A percentile compares a stretch with the other conserved stretches of the same genome.
Conservation (phyloP, 108 stramenopile genomes). For the Pelagomonas calceolata region DNA sequence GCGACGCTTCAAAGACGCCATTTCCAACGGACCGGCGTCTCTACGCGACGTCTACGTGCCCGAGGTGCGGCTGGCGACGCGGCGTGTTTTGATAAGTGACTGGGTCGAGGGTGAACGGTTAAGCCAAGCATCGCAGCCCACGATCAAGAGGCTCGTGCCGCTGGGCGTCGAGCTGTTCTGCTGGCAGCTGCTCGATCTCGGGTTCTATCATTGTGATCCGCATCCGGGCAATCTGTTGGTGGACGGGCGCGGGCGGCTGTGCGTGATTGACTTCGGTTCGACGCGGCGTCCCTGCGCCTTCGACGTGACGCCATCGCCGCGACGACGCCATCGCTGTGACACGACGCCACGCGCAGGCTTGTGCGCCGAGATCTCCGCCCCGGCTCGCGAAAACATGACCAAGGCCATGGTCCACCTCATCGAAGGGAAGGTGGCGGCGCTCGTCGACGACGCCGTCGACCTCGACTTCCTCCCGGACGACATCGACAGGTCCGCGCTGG, state of each 20-base stretch:
- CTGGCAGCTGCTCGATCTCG: slow-evolving; percentile 70
- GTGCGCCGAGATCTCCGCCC: slow-evolving; percentile 50
- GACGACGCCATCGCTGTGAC: too few relatives aligned
- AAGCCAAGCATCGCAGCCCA: slow-evolving; percentile 39
- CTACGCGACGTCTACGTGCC: slow-evolving; percentile 31
- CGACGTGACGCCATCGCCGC: too few relatives aligned
- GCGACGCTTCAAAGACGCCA: neutral
- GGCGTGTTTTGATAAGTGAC: slow-evolving; percentile 34
- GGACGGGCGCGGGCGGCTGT: slow-evolving; percentile 16
- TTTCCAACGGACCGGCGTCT: neutral
- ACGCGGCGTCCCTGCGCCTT: too few relatives aligned
- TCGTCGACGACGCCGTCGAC: slow-evolving; percentile 62
- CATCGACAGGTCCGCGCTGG: slow-evolving; percentile 58
- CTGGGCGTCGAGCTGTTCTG: slow-evolving; percentile 72
- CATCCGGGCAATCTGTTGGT: slow-evolving; percentile 27
- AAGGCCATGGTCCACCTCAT: slow-evolving; percentile 67
- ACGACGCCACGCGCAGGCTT: too few relatives aligned
- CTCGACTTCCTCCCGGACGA: slow-evolving; percentile 72
- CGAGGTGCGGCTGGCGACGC: slow-evolving; percentile 30
- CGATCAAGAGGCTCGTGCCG: slow-evolving; percentile 58
- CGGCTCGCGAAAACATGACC: slow-evolving; percentile 54
- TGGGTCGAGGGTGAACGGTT: slow-evolving; percentile 68
- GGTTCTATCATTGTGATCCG: slow-evolving; percentile 64
- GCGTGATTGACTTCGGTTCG: slow-evolving; percentile 16
- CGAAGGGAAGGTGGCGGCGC: slow-evolving; percentile 39